phyloP scores from a whole-genome alignment of 805 yeast genomes.

The Middelhovenomyces tepae region DNA sequence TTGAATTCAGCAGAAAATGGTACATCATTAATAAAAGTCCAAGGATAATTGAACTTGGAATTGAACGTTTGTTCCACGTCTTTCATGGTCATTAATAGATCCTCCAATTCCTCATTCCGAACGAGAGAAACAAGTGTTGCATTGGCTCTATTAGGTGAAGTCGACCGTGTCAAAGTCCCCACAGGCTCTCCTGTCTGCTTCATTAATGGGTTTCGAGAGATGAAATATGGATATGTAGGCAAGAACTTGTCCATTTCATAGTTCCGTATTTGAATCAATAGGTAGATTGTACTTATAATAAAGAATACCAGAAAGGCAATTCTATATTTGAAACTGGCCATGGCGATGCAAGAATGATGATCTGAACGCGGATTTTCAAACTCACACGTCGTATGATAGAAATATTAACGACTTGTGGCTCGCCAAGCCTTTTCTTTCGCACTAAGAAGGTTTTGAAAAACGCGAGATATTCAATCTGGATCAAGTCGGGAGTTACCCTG shows the following conservation, averaged over 20 bases:
- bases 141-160: too few relatives aligned
- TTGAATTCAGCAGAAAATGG: constrained; percentile 52
- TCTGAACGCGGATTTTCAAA: too few relatives aligned
- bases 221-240: constrained; percentile 13
- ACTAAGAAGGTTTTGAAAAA: too few relatives aligned
- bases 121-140: constrained; percentile 67
- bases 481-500: too few relatives aligned
- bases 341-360: background rate
- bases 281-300: background rate
- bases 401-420: too few relatives aligned
- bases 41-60: constrained; percentile 61
- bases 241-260: constrained; percentile 8
- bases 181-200: constrained; percentile 7
- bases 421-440: too few relatives aligned
- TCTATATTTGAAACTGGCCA: background rate
- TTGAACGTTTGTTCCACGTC: constrained; percentile 57
- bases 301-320: background rate
- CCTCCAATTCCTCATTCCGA: constrained; percentile 47
- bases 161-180: too few relatives aligned
- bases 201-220: constrained; percentile 15
- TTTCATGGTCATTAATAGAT: constrained; percentile 41
- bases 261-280: background rate
- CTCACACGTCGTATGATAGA: too few relatives aligned
- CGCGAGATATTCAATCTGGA: too few relatives aligned
- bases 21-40: constrained; percentile 63